Evolutionary conservation across 768 basidiomycete species (phyloP).

Genomic region (Suillus brevipes): DNA sequence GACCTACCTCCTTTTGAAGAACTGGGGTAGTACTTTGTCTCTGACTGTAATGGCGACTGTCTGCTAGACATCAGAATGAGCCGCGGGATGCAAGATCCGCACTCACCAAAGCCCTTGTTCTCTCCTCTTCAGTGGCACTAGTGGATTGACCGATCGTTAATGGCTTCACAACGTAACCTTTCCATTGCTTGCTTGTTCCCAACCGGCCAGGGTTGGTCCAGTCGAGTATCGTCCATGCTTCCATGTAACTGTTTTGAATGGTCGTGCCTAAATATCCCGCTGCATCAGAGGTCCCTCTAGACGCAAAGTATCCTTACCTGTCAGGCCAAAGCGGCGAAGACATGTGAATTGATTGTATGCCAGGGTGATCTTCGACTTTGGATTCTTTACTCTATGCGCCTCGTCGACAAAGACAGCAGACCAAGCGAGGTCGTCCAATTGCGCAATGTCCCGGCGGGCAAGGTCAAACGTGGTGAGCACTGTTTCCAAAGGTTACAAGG

Average conservation of each 20-base stretch:
- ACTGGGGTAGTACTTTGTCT: constrained; percentile 71
- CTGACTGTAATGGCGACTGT: constrained; percentile 61
- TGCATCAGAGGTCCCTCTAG: constrained; percentile 11
- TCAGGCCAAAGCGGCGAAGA: constrained; percentile 76
- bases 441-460: constrained; percentile 67
- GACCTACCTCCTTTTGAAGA: constrained; percentile 76
- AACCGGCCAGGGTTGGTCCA: constrained; percentile 86
- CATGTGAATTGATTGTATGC: constrained; percentile 75
- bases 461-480: constrained; percentile 84
- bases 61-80: constrained; percentile 31
- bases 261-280: constrained; percentile 36
- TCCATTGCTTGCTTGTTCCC: constrained; percentile 78
- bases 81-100: background rate
- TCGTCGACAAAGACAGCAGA: constrained; percentile 84
- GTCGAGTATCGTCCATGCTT: constrained; percentile 90
- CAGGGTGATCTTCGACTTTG: constrained; percentile 58
- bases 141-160: constrained; percentile 67
- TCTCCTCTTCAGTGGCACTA: constrained; percentile 61
- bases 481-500: constrained; percentile 28
- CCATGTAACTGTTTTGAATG: constrained; percentile 86
- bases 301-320: constrained; percentile 41
- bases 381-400: constrained; percentile 87
- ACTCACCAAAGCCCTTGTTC: constrained; percentile 52
- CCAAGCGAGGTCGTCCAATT: constrained; percentile 69
- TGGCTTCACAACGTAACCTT: constrained; percentile 65